These are phyloP conservation scores for Aspergillus saccharolyticus DNA, from an alignment of 495 filamentous ascomycete genomes.

Conservation along the genomic window DNA sequence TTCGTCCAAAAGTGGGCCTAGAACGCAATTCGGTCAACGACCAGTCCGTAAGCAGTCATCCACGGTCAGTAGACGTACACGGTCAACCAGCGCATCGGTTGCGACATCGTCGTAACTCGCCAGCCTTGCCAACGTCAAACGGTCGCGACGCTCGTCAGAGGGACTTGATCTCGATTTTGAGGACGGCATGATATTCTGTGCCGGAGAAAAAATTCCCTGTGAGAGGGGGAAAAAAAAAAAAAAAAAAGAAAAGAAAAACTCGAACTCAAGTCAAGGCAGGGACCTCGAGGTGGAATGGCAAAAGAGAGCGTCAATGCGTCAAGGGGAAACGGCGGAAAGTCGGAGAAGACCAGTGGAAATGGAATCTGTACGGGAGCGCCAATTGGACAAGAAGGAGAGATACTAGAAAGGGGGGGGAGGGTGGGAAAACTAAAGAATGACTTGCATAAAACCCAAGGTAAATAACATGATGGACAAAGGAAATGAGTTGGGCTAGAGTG, in stretches of 20 bases:
- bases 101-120: constrained; percentile 93
- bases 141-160: constrained; percentile 55
- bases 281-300: constrained; percentile 2
- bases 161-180: constrained; percentile 42
- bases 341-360: constrained; percentile 2
- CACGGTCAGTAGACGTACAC: constrained; percentile 53
- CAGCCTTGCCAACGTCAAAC: constrained; percentile 78
- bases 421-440: constrained; percentile 10
- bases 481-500: constrained; percentile 7
- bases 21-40: constrained; percentile 18
- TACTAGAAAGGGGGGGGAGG: not conserved
- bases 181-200: constrained; percentile 28
- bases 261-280: not conserved
- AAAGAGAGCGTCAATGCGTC: constrained; percentile 9
- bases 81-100: constrained; percentile 92
- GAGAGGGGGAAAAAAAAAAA: no score
- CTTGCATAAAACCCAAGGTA: not conserved
- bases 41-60: not conserved
- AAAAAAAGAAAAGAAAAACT: no score
- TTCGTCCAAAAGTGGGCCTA: constrained; percentile 94
- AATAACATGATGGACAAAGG: constrained; percentile 11
- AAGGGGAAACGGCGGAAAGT: constrained; percentile 11
- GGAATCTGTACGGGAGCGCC: constrained; percentile 1
- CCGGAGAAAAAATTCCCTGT: constrained; percentile 11
- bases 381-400: constrained; percentile 1